Evolutionary conservation across 1,284 basidiomycete genomes (phyloP).

Genomic region (Cryptococcus deneoformans): DNA sequence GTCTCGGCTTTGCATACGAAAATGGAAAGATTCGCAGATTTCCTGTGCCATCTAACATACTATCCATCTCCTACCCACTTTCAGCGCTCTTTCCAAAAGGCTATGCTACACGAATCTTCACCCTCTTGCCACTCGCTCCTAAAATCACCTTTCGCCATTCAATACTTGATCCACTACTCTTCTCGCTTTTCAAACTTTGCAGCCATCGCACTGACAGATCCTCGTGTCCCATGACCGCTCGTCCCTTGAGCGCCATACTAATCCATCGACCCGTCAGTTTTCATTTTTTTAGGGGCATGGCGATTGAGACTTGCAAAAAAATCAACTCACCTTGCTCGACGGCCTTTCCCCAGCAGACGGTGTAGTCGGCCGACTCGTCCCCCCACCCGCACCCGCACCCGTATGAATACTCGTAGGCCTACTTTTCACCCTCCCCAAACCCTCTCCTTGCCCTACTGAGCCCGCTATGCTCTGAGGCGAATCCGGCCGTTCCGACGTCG

Average conservation of each 20-base stretch:
- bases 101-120: too few species aligned
- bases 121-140: too few species aligned
- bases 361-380: constrained; percentile 2
- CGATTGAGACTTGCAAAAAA: background rate
- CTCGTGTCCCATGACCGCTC: constrained; percentile 19
- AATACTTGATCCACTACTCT: background rate
- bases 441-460: background rate
- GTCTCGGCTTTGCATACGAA: too few species aligned
- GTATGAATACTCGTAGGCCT: constrained; percentile 3
- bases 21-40: too few species aligned
- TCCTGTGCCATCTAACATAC: too few species aligned
- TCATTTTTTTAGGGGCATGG: background rate
- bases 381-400: constrained; percentile 11
- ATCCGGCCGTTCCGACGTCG: constrained; percentile 3
- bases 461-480: background rate
- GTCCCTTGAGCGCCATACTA: background rate
- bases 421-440: constrained; percentile 2
- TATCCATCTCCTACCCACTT: too few species aligned
- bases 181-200: constrained; percentile 25
- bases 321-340: background rate
- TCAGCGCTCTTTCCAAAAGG: too few species aligned
- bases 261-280: too few species aligned
- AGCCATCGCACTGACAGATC: constrained; percentile 27
- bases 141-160: too few species aligned
- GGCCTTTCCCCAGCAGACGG: constrained; percentile 3